Evolutionary conservation across 345 rosid genomes (phyloP).

Genomic region (Nasturtium officinale): DNA sequence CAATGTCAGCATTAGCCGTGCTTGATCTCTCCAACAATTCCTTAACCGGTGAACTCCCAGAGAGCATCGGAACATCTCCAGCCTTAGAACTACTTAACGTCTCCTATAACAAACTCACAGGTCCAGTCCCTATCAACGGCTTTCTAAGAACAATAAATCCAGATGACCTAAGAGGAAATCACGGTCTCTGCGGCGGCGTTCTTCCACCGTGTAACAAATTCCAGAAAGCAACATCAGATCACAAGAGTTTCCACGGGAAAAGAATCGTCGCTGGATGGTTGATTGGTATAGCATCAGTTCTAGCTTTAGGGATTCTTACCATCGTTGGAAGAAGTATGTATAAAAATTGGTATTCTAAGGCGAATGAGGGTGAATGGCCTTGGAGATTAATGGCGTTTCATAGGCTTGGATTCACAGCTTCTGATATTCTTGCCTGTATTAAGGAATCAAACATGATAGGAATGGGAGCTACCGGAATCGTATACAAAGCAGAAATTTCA

Average conservation of each 20-base stretch:
- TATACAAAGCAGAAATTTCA: slow-evolving; percentile 76
- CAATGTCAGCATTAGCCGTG: slow-evolving; percentile 82
- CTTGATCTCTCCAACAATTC: slow-evolving; percentile 90
- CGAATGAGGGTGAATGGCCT: slow-evolving; percentile 76
- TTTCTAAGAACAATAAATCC: slow-evolving; percentile 77
- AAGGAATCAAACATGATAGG: slow-evolving; percentile 84
- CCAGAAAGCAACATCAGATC: slow-evolving; percentile 42
- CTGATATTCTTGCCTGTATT: slow-evolving; percentile 71
- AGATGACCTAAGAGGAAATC: slow-evolving; percentile 67
- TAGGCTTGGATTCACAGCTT: slow-evolving; percentile 74
- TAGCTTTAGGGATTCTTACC: slow-evolving; percentile 54
- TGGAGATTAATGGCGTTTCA: slow-evolving; percentile 95
- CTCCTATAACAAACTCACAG: slow-evolving; percentile 79
- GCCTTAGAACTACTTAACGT: slow-evolving; percentile 80
- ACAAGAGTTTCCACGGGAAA: slow-evolving; percentile 52
- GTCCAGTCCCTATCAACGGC: slow-evolving; percentile 81
- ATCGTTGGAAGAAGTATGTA: slow-evolving; percentile 51
- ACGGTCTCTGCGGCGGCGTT: slow-evolving; percentile 77
- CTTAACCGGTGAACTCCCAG: slow-evolving; percentile 72
- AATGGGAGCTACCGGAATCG: slow-evolving; percentile 90
- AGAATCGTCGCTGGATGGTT: slow-evolving; percentile 65
- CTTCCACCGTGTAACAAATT: slow-evolving; percentile 73
- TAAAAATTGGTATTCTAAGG: slow-evolving; percentile 54
- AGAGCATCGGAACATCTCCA: slow-evolving; percentile 74
- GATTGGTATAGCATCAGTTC: slow-evolving; percentile 60